phyloP scores from a whole-genome alignment of 1,284 basidiomycete genomes.

The Ceratobasidium sp. region DNA sequence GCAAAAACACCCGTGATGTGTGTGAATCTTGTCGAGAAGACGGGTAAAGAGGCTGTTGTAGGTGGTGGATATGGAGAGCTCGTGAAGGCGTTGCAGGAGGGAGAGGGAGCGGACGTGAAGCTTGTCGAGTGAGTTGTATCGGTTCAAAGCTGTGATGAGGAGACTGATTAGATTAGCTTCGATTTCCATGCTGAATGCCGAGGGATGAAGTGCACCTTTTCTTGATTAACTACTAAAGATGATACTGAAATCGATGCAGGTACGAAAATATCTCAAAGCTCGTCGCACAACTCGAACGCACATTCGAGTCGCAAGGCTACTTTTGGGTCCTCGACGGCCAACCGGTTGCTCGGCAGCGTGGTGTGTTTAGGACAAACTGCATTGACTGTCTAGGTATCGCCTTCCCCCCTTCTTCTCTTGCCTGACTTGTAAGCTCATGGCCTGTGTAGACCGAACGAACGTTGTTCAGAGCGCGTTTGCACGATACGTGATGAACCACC shows the following conservation, averaged over 20 bases:
- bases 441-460: slow-evolving; percentile 85
- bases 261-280: slow-evolving; percentile 92
- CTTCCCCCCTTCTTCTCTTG: not conserved
- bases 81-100: slow-evolving; percentile 66
- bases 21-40: slow-evolving; percentile 91
- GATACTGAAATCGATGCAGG: slow-evolving; percentile 57
- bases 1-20: slow-evolving; percentile 65
- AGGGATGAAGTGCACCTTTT: slow-evolving; percentile 82
- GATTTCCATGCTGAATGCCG: slow-evolving; percentile 93
- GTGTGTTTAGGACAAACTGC: slow-evolving; percentile 89
- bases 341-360: slow-evolving; percentile 83
- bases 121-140: slow-evolving; percentile 70
- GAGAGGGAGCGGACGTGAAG: slow-evolving; percentile 58
- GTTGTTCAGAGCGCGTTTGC: slow-evolving; percentile 89
- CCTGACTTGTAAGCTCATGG: not conserved
- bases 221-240: not conserved
- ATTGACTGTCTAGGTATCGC: slow-evolving; percentile 77
- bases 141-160: not conserved
- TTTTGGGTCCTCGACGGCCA: slow-evolving; percentile 84
- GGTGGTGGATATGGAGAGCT: slow-evolving; percentile 83
- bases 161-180: slow-evolving; percentile 64
- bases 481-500: slow-evolving; percentile 81
- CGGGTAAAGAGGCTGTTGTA: slow-evolving; percentile 87
- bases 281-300: slow-evolving; percentile 74
- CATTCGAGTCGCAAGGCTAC: slow-evolving; percentile 85